Evolutionary conservation across 2,329 filamentous ascomycete genomes (phyloP).

Genomic region (Pezicula neosporulosa): DNA sequence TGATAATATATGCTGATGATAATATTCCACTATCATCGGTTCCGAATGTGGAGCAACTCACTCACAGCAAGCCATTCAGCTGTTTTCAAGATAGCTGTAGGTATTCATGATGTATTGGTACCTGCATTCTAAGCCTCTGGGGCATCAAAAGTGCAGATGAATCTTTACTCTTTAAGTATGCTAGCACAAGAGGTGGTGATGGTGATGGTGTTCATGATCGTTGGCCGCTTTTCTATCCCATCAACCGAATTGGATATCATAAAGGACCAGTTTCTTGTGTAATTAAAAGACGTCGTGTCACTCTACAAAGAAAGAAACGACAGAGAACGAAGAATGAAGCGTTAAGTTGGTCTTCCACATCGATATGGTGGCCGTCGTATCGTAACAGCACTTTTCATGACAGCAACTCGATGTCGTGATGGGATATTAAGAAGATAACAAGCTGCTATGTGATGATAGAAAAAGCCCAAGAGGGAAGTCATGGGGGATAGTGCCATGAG

Average conservation of each 20-base stretch:
- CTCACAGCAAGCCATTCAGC: too few relatives aligned
- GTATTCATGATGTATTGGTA: too few relatives aligned
- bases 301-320: not conserved
- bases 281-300: constrained; percentile 4
- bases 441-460: not conserved
- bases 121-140: too few relatives aligned
- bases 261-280: constrained; percentile 9
- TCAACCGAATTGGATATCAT: constrained; percentile 1
- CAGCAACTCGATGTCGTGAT: not conserved
- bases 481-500: not conserved
- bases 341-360: constrained; percentile 25
- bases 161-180: not conserved
- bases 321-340: not conserved
- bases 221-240: constrained; percentile 1
- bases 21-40: too few relatives aligned
- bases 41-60: too few relatives aligned
- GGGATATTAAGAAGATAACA: not conserved
- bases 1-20: too few relatives aligned
- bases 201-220: not conserved
- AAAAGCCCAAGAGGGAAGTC: not conserved
- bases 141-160: too few relatives aligned
- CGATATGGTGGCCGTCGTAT: constrained; percentile 1
- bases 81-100: too few relatives aligned
- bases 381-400: not conserved
- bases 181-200: not conserved